These are phyloP conservation scores for Telfairia occidentalis DNA, from an alignment of 331 rosid species.

Conservation along the genomic window DNA sequence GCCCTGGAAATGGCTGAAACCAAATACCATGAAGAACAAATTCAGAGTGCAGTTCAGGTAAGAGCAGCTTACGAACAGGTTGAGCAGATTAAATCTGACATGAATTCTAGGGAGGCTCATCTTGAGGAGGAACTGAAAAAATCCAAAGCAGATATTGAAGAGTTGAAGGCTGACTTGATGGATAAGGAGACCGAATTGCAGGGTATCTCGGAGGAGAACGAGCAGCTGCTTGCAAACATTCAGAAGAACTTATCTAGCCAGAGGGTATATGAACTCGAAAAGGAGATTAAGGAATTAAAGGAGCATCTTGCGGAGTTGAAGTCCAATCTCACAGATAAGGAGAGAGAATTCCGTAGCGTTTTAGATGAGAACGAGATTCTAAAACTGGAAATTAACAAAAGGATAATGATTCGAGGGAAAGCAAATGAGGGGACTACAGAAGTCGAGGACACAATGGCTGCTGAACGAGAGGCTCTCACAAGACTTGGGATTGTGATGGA, in stretches of 20 bases:
- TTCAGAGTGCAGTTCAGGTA: conserved; percentile 48
- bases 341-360: conserved; percentile 66
- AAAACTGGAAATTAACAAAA: conserved; percentile 42
- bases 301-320: conserved; percentile 36
- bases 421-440: conserved; percentile 30
- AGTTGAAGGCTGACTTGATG: conserved; percentile 72
- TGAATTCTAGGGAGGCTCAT: conserved; percentile 32
- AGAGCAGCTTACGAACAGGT: conserved; percentile 48
- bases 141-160: conserved; percentile 49
- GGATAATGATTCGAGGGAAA: conserved; percentile 21
- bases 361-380: conserved; percentile 66
- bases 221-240: conserved; percentile 45
- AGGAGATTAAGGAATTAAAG: conserved; percentile 45
- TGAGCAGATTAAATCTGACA: conserved; percentile 52
- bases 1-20: conserved; percentile 55
- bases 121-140: conserved; percentile 40
- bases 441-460: conserved; percentile 44
- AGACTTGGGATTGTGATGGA: conserved; percentile 69
- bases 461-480: conserved; percentile 42
- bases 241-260: conserved; percentile 27
- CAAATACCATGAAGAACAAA: conserved; percentile 61
- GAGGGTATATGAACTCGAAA: conserved; percentile 39
- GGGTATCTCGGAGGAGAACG: conserved; percentile 80
- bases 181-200: conserved; percentile 93
- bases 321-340: conserved; percentile 70